Evolutionary conservation across 1,284 basidiomycete species (phyloP), one percentile per base, ranked within the genome.

Genomic region (Trichosporon ovoides): DNA sequence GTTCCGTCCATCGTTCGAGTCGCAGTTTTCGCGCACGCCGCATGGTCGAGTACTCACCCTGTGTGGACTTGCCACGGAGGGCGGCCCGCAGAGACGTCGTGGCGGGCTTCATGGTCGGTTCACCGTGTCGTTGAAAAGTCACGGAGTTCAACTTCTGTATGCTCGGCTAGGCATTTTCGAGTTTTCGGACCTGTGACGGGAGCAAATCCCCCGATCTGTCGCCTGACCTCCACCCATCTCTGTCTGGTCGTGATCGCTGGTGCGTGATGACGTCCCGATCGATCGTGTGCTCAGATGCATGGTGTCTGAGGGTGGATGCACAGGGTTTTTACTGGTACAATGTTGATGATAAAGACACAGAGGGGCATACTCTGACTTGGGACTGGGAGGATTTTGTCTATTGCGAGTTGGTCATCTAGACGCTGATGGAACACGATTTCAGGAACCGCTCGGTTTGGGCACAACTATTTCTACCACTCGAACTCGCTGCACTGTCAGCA

Each of bases 391-490:
- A 31, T 48, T 14, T 12, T 6, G 28, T 22, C 28, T 28, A 28
- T 11, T n/a, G n/a, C 43, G 43, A 9, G 28, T 5, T 31, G 28
- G n/a, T n/a, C n/a, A n/a, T n/a, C n/a, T n/a, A n/a, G n/a, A n/a
- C n/a, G n/a, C n/a, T n/a, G n/a, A n/a, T n/a, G n/a, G n/a, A n/a
- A n/a, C n/a, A n/a, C n/a, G n/a, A n/a, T n/a, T n/a, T n/a, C n/a
- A n/a, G n/a, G n/a, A n/a, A n/a, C n/a, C n/a, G 28, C 28, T 31
- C 28, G 9, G 4, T 5, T 31, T 31, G 5, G 28, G 28, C 22
- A 28, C 43, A 28, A 14, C n/a, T n/a, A 5, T 53, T n/a, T n/a
- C n/a, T 58, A 72, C 70, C 70, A 72, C 57, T 72, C 70, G 33
- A 71, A 71, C 61, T 71, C 68, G 56, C 68, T 71, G 22, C 34